Percentiles rank a stretch among this genome's conserved stretches.
phyloP scores from a whole-genome alignment of 306 rosid species.

The Cicer pinnatifidum region DNA sequence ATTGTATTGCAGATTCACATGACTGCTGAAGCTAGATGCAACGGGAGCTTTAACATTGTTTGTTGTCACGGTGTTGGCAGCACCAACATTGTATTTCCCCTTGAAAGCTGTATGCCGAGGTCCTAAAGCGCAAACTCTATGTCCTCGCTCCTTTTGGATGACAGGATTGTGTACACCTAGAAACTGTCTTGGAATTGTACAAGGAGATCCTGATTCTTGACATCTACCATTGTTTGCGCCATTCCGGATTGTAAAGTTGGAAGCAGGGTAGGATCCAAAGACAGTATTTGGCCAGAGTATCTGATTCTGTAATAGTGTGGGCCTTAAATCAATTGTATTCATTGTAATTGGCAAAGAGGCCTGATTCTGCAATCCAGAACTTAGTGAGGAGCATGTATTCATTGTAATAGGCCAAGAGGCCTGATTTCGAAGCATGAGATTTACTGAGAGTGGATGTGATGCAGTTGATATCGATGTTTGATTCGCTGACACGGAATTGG shows the following conservation, averaged over 20 bases:
- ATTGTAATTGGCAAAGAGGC: constrained; percentile 25
- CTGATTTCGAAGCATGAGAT: constrained; percentile 41
- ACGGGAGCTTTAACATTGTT: constrained; percentile 24
- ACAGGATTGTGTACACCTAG: constrained; percentile 45
- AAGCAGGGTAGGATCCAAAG: constrained; percentile 24
- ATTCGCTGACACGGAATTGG: constrained; percentile 40
- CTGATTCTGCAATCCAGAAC: constrained; percentile 37
- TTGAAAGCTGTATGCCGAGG: constrained; percentile 35
- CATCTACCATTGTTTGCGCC: constrained; percentile 43
- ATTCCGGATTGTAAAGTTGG: constrained; percentile 36
- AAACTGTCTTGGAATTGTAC: constrained; percentile 37
- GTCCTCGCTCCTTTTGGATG: constrained; percentile 47
- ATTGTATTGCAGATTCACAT: constrained; percentile 37
- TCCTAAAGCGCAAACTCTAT: constrained; percentile 22
- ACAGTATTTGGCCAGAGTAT: constrained; percentile 36
- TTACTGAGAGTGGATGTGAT: constrained; percentile 32
- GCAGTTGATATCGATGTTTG: constrained; percentile 41
- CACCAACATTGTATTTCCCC: constrained; percentile 36
- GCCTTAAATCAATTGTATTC: neutral
- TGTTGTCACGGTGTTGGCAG: constrained; percentile 28
- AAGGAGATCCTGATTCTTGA: constrained; percentile 42
- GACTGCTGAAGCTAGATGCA: constrained; percentile 43
- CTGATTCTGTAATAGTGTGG: constrained; percentile 41
- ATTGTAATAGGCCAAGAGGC: constrained; percentile 27
- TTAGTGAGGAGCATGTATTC: constrained; percentile 34